Evolutionary conservation across 2,329 filamentous ascomycete genomes (phyloP).

Genomic region (Cyanodermella asteris): DNA sequence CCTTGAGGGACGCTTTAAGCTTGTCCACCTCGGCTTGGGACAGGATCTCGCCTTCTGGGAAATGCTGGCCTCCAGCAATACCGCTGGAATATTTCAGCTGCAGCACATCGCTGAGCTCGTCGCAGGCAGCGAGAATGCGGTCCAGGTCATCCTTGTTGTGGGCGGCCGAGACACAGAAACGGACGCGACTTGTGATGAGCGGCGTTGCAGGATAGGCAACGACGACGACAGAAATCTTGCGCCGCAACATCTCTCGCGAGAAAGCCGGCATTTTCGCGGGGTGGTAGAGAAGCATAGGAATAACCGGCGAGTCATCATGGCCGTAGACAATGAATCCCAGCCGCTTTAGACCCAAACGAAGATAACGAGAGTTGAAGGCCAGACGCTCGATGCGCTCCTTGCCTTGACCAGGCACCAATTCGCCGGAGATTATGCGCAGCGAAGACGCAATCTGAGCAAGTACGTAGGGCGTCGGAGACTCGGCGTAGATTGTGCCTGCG

Average conservation of each 20-base stretch:
- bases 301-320: conserved; percentile 93
- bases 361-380: conserved; percentile 94
- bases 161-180: conserved; percentile 86
- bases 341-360: conserved; percentile 90
- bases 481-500: conserved; percentile 66
- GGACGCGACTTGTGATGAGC: conserved; percentile 77
- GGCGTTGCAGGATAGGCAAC: conserved; percentile 95
- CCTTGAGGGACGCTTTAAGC: conserved; percentile 29
- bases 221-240: conserved; percentile 92
- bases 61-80: conserved; percentile 65
- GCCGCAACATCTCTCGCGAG: conserved; percentile 93
- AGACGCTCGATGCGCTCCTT: conserved; percentile 89
- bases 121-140: conserved; percentile 66
- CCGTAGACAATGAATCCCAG: conserved; percentile 93
- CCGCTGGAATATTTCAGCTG: conserved; percentile 97
- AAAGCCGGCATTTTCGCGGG: conserved; percentile 98
- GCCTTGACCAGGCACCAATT: conserved; percentile 72
- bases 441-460: conserved; percentile 78
- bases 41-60: conserved; percentile 48
- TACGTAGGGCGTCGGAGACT: conserved; percentile 70
- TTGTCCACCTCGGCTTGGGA: conserved; percentile 54
- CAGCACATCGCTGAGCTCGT: conserved; percentile 74
- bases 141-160: conserved; percentile 98
- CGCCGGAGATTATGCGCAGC: conserved; percentile 71
- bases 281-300: conserved; percentile 85